Evolutionary conservation across 2,329 filamentous ascomycete genomes (phyloP), one percentile per base, ranked within the genome.

Genomic region (Metarhizium brunneum): DNA sequence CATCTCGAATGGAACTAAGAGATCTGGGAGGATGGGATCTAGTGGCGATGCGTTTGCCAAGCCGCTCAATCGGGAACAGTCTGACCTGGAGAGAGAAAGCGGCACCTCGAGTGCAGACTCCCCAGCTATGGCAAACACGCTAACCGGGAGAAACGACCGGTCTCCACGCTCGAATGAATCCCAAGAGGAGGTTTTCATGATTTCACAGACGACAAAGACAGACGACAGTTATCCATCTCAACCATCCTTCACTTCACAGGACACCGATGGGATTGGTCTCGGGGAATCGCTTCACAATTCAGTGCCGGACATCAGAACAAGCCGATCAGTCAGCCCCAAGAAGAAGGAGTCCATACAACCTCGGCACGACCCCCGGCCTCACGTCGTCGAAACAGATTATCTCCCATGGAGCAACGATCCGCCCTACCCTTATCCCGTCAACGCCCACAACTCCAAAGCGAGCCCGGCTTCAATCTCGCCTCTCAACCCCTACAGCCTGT

Each of bases 361-460:
- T 2, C 69, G 73, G 51, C 67, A 74, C 55, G 69, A 76, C 35
- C 64, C 65, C 8, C 69, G 72, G 4, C 70, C 70, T 11, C 68
- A 69, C 50, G 72, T 82, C 6, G 75, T 80, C 14, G 81, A 84
- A 48, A 76, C 72, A 1, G 83, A 86, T 62, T 86, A 80, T 58
- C 70, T 85, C 6, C 78, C 78, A 0, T 84, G 82, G 81, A 69
- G 73, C 0, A 71, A 78, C 20, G 83, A 86, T 57, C 78, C 79
- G 1, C 66, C 73, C 0, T 85, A 82, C 55, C 77, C 82, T 0
- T 74, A 81, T 57, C 75, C 77, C 0, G 57, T 71, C 7, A 62
- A 59, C 14, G 47, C 59, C 11, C 30, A 55, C 6, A 57, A 57
- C 48, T 55, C 54, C 29, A 59, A 56, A 36, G 42, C 52, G 4